Percentiles rank a stretch among this genome's conserved stretches.
phyloP scores from a whole-genome alignment of 2,329 filamentous ascomycete genomes.

The Monilinia polystroma region DNA sequence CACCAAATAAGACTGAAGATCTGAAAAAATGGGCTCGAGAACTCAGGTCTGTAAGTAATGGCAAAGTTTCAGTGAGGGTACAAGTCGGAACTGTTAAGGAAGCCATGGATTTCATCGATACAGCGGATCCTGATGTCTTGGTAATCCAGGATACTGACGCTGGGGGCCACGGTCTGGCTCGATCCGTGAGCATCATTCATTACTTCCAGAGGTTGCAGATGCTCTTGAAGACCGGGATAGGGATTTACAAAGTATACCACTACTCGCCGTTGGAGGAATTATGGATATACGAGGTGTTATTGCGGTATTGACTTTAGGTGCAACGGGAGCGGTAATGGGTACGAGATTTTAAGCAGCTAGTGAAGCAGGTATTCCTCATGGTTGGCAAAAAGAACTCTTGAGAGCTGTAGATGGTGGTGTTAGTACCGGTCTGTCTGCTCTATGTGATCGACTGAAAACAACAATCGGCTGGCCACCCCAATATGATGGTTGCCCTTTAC shows the following conservation, averaged over 20 bases:
- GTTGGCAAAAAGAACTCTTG: conserved; percentile 50
- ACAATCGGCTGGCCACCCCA: conserved; percentile 56
- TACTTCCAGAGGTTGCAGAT: conserved; percentile 42
- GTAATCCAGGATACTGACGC: conserved; percentile 43
- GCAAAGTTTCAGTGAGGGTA: conserved; percentile 39
- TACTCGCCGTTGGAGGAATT: conserved; percentile 42
- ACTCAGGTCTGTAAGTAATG: not conserved
- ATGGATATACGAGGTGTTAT: conserved; percentile 41
- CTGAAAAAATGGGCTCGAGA: conserved; percentile 16
- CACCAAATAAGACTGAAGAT: conserved; percentile 37
- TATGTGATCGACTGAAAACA: conserved; percentile 53
- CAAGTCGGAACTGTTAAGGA: conserved; percentile 39
- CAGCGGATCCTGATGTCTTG: conserved; percentile 38
- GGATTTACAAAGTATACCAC: conserved; percentile 25
- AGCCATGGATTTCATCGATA: conserved; percentile 30
- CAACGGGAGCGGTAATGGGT: conserved; percentile 48
- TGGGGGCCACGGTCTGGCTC: conserved; percentile 41
- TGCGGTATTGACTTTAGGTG: conserved; percentile 41
- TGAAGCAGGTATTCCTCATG: conserved; percentile 48
- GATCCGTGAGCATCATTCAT: conserved; percentile 38
- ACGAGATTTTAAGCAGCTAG: conserved; percentile 50
- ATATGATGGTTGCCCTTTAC: conserved; percentile 57
- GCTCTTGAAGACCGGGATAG: conserved; percentile 27
- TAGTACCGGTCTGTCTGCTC: conserved; percentile 48
- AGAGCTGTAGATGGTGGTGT: conserved; percentile 50